These are phyloP conservation scores for Stephanodiscus triporus DNA, from an alignment of 108 stramenopile genomes.

Conservation along the genomic window DNA sequence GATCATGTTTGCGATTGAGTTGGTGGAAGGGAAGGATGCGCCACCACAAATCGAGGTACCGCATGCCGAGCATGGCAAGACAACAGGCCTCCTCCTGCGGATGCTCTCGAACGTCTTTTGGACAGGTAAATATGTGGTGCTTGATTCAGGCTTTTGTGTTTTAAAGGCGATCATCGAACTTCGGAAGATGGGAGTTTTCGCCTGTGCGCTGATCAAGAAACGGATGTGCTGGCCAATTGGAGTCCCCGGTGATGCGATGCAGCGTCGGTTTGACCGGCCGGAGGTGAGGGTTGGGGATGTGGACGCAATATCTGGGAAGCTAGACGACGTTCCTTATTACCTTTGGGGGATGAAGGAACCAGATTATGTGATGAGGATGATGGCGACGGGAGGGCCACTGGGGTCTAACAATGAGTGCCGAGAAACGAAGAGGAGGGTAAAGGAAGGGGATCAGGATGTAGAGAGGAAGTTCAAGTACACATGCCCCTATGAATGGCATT, in stretches of 20 bases:
- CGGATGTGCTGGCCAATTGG: constrained; percentile 35
- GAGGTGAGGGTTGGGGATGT: constrained; percentile 10
- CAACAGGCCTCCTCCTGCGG: too few species aligned
- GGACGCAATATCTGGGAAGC: constrained; percentile 9
- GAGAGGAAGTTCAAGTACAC: too few species aligned
- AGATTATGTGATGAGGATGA: constrained; percentile 39
- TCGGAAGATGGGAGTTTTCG: background rate
- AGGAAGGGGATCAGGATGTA: too few species aligned
- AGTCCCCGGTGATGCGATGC: constrained; percentile 32
- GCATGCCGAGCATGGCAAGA: too few species aligned
- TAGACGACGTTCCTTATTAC: constrained; percentile 3
- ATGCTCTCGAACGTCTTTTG: too few species aligned
- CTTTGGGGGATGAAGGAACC: constrained; percentile 44
- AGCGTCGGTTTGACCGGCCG: constrained; percentile 14
- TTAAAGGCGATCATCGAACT: background rate
- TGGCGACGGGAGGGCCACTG: constrained; percentile 32
- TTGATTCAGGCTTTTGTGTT: background rate
- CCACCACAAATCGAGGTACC: too few species aligned
- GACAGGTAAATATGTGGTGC: background rate
- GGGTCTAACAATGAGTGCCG: background rate
- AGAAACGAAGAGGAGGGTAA: background rate
- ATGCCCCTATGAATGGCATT: too few species aligned
- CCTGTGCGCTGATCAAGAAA: constrained; percentile 39
- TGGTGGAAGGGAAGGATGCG: background rate
- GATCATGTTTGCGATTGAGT: constrained; percentile 1